Percentiles rank a stretch among this genome's conserved stretches.
These are phyloP conservation scores for Trichoderma hamatum DNA, from an alignment of 2,329 filamentous ascomycete species.

Conservation along the genomic window DNA sequence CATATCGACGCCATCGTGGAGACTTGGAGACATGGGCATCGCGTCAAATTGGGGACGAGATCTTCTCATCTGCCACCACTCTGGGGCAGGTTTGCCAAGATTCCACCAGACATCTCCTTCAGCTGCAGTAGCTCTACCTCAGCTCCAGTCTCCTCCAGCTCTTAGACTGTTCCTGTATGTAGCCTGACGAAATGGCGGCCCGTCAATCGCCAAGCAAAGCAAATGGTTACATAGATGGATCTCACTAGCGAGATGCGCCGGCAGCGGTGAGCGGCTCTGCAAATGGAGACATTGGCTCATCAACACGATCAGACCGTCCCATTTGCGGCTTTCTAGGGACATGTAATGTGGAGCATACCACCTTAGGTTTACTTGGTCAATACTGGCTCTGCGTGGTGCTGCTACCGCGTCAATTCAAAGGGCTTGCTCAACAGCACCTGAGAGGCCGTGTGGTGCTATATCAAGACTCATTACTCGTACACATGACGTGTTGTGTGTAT, in stretches of 20 bases:
- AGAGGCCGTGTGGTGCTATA: not conserved
- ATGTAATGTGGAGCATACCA: too few relatives aligned
- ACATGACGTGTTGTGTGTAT: not conserved
- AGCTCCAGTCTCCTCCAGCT: too few relatives aligned
- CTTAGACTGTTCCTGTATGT: too few relatives aligned
- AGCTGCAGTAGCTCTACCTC: not conserved
- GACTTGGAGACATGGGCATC: not conserved
- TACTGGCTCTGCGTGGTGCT: too few relatives aligned
- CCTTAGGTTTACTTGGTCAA: too few relatives aligned
- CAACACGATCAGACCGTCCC: not conserved
- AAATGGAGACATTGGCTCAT: not conserved
- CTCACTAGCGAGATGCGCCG: not conserved
- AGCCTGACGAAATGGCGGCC: not conserved
- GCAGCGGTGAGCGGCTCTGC: slow-evolving; percentile 8
- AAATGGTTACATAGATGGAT: not conserved
- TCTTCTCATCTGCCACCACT: not conserved
- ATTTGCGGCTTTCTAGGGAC: not conserved
- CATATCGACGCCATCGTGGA: not conserved
- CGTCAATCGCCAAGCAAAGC: not conserved
- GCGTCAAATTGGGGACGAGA: not conserved
- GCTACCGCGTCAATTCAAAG: not conserved
- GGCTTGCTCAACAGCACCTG: not conserved
- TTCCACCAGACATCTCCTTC: too few relatives aligned
- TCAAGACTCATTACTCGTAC: too few relatives aligned
- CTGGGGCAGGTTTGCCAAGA: not conserved